Base-by-base conservation (phyloP, 208 protist genomes). In the Wallacemonas collosoma region DNA sequence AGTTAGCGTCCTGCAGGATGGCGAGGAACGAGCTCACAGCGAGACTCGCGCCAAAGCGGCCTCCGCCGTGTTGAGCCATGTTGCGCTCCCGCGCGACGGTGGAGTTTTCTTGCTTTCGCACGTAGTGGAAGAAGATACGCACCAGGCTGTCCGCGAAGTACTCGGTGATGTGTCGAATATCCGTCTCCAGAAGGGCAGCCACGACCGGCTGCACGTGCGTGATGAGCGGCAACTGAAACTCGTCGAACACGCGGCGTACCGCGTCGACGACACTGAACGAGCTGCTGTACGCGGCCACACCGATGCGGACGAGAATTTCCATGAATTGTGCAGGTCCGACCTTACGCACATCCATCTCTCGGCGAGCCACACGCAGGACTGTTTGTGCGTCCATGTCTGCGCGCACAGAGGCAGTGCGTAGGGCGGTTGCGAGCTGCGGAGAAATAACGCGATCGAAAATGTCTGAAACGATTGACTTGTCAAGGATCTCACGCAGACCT, bases 51-150 rank as follows among this genome's bases (percentile, higher is more conserved):
- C 78, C 79, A 63, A 93, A 94, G 55, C 91, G 87, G 40, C 89
- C 89, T 45, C 82, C 89, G 54, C 80, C 76, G 68, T 91, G 89
- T 45, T 63, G 66, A 11, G 83, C 75, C 62, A 87, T 81, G 48
- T 67, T 62, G 12, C 76, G 76, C 47, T 88, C 80, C n/a, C 72
- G 51, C 4, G 64, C 65, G 9, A 80, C 73, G 6, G 72, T 76
- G n/a, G 77, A 86, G 15, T 55, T 60, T 64, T 90, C 82, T 72
- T 94, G 91, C 66, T 79, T 74, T 50, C 86, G 89, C 26, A 93
- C 57, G 64, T 96, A 96, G 72, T 93, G 94, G 53, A 96, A 89
- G 70, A 88, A 96, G 11, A 91, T 71, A 38, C 92, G 84, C 17
- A 81, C 75, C 11, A 96, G 63, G 57, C 94, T 88, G 26, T 92